Conservation (phyloP, 768 basidiomycete species). For the Tulasnella sp. region DNA sequence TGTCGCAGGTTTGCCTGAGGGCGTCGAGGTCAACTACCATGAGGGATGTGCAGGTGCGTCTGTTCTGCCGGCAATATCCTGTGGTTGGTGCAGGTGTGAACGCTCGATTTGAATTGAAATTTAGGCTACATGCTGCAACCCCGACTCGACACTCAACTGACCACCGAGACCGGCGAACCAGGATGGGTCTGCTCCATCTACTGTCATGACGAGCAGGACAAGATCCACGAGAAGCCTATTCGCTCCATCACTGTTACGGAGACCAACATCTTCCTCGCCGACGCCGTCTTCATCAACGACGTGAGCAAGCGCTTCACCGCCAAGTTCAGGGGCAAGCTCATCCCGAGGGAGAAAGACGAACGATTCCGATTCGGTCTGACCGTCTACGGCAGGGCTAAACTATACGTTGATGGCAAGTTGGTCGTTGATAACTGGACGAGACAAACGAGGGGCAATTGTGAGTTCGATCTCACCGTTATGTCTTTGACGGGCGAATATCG, state of each 20-base stretch:
- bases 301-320: conserved; percentile 53
- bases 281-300: conserved; percentile 52
- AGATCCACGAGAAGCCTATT: conserved; percentile 43
- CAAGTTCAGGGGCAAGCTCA: conserved; percentile 52
- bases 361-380: conserved; percentile 38
- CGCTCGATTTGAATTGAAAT: not conserved
- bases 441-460: conserved; percentile 59
- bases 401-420: conserved; percentile 49
- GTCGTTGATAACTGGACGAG: conserved; percentile 73
- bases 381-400: conserved; percentile 45
- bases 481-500: not conserved
- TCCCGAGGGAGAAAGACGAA: conserved; percentile 36
- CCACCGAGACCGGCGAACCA: conserved; percentile 47
- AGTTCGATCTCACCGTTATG: not conserved
- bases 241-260: conserved; percentile 51
- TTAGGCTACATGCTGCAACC: conserved; percentile 68
- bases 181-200: conserved; percentile 67
- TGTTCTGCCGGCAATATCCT: not conserved
- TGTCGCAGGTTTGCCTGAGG: conserved; percentile 45
- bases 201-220: conserved; percentile 49
- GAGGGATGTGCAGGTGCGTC: conserved; percentile 61
- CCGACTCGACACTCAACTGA: conserved; percentile 56
- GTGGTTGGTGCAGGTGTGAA: no score
- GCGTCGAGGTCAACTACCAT: conserved; percentile 50
- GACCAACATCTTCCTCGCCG: conserved; percentile 51